phyloP scores from a whole-genome alignment of 2,329 filamentous ascomycete species.

The Metarhizium brunneum region DNA sequence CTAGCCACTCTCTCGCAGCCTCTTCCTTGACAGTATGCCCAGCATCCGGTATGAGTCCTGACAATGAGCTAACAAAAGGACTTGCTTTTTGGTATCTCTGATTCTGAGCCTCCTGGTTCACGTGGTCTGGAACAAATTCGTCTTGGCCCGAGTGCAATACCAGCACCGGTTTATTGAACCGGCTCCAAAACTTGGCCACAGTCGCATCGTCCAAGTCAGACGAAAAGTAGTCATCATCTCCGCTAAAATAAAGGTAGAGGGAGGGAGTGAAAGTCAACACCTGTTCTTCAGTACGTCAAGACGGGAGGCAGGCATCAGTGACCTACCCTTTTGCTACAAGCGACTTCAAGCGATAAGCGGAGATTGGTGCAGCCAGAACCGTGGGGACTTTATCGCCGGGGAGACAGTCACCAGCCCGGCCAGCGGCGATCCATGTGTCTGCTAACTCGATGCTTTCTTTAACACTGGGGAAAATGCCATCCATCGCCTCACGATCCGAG shows the following conservation, averaged over 20 bases:
- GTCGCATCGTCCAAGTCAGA: constrained; percentile 54
- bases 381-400: constrained; percentile 32
- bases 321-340: constrained; percentile 41
- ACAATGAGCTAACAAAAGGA: constrained; percentile 37
- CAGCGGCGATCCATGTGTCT: constrained; percentile 43
- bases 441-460: constrained; percentile 39
- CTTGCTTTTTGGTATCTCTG: constrained; percentile 44
- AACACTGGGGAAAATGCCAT: constrained; percentile 34
- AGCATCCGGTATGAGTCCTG: constrained; percentile 43
- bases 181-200: constrained; percentile 56
- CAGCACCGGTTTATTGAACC: constrained; percentile 48
- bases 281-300: neutral
- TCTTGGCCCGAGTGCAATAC: constrained; percentile 59
- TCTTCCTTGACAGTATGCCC: constrained; percentile 39
- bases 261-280: neutral
- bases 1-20: constrained; percentile 40
- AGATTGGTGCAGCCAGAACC: constrained; percentile 34
- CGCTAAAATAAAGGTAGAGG: constrained; percentile 29
- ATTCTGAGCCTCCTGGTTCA: constrained; percentile 51
- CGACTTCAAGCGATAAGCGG: constrained; percentile 44
- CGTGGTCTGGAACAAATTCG: constrained; percentile 48
- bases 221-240: constrained; percentile 85
- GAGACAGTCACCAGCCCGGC: constrained; percentile 46
- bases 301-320: neutral
- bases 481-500: constrained; percentile 62